These are phyloP conservation scores for Cylindrotheca fusiformis DNA, from an alignment of 108 stramenopile species.

Conservation along the genomic window DNA sequence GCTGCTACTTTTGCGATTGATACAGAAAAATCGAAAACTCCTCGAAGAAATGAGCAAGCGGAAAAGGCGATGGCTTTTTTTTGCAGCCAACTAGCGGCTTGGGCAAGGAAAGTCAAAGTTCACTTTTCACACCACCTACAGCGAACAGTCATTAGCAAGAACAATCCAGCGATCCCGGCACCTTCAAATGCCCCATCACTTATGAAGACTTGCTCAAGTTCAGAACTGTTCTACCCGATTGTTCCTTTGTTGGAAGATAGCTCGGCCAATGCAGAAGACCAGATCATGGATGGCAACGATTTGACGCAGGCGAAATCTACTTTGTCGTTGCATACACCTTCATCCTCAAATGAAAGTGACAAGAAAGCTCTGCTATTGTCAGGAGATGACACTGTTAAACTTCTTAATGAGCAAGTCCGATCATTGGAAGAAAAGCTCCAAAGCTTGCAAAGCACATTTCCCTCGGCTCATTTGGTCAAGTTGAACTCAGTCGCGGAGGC, in stretches of 20 bases:
- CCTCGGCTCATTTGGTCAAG: conserved; percentile 6
- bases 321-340: neutral
- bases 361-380: conserved; percentile 23
- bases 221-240: conserved; percentile 52
- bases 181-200: neutral
- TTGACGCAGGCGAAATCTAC: neutral
- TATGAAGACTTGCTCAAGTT: neutral
- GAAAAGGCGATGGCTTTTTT: conserved; percentile 49
- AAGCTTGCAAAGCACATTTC: conserved; percentile 11
- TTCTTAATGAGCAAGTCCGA: conserved; percentile 48
- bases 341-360: neutral
- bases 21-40: conserved; percentile 45
- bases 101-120: conserved; percentile 22
- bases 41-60: conserved; percentile 58
- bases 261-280: neutral
- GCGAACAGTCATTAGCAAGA: conserved; percentile 7
- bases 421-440: conserved; percentile 29
- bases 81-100: conserved; percentile 14
- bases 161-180: conserved; percentile 18
- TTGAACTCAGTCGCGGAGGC: conserved; percentile 43
- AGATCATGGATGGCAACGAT: neutral
- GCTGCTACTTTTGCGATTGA: conserved; percentile 59
- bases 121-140: conserved; percentile 13
- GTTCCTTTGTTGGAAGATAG: conserved; percentile 49
- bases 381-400: conserved; percentile 25